These are phyloP conservation scores for Lizonia empirigonia DNA, from an alignment of 2,329 filamentous ascomycete species.

Conservation along the genomic window DNA sequence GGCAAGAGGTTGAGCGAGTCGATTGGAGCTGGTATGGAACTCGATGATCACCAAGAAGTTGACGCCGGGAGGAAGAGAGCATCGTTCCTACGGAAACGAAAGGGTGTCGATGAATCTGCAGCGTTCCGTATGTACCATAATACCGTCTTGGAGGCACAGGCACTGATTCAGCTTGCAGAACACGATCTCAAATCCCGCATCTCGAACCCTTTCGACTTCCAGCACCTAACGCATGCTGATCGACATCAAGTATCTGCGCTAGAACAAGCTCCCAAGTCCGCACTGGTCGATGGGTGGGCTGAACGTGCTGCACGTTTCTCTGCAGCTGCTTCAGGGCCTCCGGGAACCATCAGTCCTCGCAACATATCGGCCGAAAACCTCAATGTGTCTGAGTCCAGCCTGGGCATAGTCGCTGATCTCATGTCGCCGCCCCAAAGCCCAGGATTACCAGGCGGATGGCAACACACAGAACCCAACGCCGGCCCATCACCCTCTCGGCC, in stretches of 20 bases:
- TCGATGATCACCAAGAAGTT: constrained; percentile 34
- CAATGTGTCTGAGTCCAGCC: constrained; percentile 19
- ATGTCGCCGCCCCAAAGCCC: constrained; percentile 36
- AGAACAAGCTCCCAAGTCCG: constrained; percentile 57
- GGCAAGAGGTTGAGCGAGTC: constrained; percentile 44
- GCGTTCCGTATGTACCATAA: constrained; percentile 29
- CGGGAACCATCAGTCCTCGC: constrained; percentile 2
- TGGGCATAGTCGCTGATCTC: constrained; percentile 23
- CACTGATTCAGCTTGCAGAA: constrained; percentile 19
- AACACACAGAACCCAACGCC: constrained; percentile 16
- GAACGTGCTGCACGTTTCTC: constrained; percentile 6
- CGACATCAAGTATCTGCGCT: constrained; percentile 60
- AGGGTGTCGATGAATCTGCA: constrained; percentile 29
- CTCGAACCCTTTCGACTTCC: constrained; percentile 68
- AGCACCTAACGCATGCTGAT: constrained; percentile 66
- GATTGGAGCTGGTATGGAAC: constrained; percentile 23
- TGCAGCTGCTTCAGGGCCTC: neutral
- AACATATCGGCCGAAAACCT: constrained; percentile 8
- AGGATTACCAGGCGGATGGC: constrained; percentile 15
- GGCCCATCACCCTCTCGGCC: constrained; percentile 20
- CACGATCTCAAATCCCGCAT: constrained; percentile 50
- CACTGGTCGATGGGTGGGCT: constrained; percentile 51
- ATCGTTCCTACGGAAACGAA: constrained; percentile 45
- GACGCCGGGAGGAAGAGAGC: constrained; percentile 34
- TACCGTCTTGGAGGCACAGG: neutral